Evolutionary conservation across 129 eudicot genomes (phyloP), one percentile per base, ranked within the genome.

Genomic region (Ambrosia trifida): DNA sequence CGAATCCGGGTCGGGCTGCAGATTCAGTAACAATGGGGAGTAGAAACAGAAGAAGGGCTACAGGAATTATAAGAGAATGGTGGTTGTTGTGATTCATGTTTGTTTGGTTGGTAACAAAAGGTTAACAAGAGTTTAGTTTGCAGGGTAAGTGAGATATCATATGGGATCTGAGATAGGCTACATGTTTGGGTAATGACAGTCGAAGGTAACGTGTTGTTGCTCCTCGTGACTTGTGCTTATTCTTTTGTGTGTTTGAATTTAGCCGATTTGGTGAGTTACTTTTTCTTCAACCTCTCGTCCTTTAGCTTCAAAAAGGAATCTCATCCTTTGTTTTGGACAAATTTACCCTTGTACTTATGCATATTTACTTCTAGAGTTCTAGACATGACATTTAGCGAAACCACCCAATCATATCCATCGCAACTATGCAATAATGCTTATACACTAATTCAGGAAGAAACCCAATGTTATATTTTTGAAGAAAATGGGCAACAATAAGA

Each of bases 1-100:
- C 64, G 47, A 87, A 93, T 6, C 95, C 98, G n/a, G 88, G 88
- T 53, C 67, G 71, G 43, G 38, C 62, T 43, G 80, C 64, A 17
- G 87, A 78, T 36, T 73, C 70, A 14, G 79, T 36, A 4, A 59
- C 65, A 58, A 75, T 68, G 46, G 71, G 71, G 13, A 76, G 69
- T 11, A 74, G 57, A 70, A 77, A 5, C 49, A 75, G 69, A 5
- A 81, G 62, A 68, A 74, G 51, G 31, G 85, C 70, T 31, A 81
- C 33, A 4, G 53, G 46, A 35, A 76, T 59, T n/a, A 76, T 74
- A 60, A 66, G 66, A 1, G 83, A 73, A 78, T 28, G 0, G 50
- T 68, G 74, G 4, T 3, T 4, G 12, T 8, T 2, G 19, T 13
- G 0, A 19, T 32, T 58, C 28, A 12, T 32, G 28, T 58, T 16